phyloP scores from a whole-genome alignment of 139 green algal genomes.

The Closterium sp. region DNA sequence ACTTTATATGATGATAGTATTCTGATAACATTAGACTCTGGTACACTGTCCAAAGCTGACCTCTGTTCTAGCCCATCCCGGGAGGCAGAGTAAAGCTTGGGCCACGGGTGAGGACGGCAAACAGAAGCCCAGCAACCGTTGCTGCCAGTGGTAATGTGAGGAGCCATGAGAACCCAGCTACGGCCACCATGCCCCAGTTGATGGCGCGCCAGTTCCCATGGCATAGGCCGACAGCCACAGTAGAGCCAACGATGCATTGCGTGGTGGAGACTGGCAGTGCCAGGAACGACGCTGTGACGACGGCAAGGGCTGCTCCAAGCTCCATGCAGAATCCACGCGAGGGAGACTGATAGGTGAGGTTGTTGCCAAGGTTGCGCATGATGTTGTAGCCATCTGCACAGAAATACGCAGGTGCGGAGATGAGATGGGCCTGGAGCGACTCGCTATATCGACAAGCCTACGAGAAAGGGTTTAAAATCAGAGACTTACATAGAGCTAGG shows the following conservation, averaged over 20 bases:
- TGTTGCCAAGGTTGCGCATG: constrained; percentile 62
- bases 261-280: not conserved
- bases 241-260: not conserved
- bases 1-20: too few species aligned
- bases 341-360: constrained; percentile 66
- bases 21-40: too few species aligned
- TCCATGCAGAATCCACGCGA: constrained; percentile 69
- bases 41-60: too few species aligned
- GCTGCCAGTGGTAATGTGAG: not conserved
- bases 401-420: constrained; percentile 76
- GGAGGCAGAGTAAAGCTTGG: not conserved
- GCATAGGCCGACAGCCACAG: not conserved
- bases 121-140: not conserved
- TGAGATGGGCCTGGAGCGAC: constrained; percentile 47
- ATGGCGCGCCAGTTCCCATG: not conserved
- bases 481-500: constrained; percentile 6
- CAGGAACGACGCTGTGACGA: constrained; percentile 53
- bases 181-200: not conserved
- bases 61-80: not conserved
- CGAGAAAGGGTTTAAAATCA: not conserved
- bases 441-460: not conserved
- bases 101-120: not conserved
- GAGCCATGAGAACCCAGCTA: not conserved
- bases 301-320: constrained; percentile 57
- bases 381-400: constrained; percentile 75